Evolutionary conservation across 352 stramenopile species (phyloP).

Genomic region (Phytophthora melonis): DNA sequence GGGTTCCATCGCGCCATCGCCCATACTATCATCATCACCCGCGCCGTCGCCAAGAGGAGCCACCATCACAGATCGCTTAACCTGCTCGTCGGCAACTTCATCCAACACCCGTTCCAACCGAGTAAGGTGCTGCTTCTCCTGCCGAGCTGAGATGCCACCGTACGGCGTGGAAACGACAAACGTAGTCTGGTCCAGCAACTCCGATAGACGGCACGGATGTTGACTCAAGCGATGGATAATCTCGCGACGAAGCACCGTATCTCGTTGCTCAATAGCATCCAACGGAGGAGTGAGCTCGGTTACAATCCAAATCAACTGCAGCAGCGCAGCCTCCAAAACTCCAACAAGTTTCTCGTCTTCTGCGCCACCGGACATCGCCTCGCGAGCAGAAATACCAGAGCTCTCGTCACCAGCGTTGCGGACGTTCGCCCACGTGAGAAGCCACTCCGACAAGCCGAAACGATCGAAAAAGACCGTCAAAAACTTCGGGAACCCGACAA

Average conservation of each 20-base stretch:
- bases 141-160: slow-evolving; percentile 63
- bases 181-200: slow-evolving; percentile 82
- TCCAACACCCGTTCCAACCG: slow-evolving; percentile 72
- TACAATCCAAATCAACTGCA: slow-evolving; percentile 88
- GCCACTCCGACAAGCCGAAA: slow-evolving; percentile 81
- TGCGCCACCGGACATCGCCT: slow-evolving; percentile 21
- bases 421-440: slow-evolving; percentile 67
- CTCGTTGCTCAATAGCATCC: slow-evolving; percentile 64
- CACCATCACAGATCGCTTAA: slow-evolving; percentile 50
- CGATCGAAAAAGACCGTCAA: slow-evolving; percentile 85
- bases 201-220: slow-evolving; percentile 74
- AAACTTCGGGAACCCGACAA: slow-evolving; percentile 76
- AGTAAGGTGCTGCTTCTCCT: slow-evolving; percentile 74
- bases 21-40: slow-evolving; percentile 47
- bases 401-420: slow-evolving; percentile 48
- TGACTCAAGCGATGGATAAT: slow-evolving; percentile 88
- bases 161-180: slow-evolving; percentile 80
- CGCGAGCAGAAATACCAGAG: slow-evolving; percentile 51
- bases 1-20: slow-evolving; percentile 66
- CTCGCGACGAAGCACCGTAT: slow-evolving; percentile 82
- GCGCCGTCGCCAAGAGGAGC: slow-evolving; percentile 42
- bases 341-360: slow-evolving; percentile 72
- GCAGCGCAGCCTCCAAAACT: slow-evolving; percentile 80
- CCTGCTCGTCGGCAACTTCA: slow-evolving; percentile 78
- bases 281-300: slow-evolving; percentile 84